Percentiles rank a stretch among this genome's conserved stretches.
phyloP scores from a whole-genome alignment of 164 flowering plant species.

The Vitis rupestris region DNA sequence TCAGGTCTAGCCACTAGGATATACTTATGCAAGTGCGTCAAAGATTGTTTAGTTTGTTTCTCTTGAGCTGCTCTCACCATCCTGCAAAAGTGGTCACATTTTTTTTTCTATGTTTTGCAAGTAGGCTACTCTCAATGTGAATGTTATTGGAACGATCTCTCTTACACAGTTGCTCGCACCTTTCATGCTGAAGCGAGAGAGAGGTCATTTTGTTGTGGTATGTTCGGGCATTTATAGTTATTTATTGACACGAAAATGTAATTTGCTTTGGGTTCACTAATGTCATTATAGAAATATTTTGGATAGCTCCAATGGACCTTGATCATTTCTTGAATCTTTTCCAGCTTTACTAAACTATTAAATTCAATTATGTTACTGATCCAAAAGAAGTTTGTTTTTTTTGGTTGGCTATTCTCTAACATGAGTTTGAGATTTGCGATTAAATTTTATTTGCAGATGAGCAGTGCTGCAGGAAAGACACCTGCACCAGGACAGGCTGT shows the following conservation, averaged over 20 bases:
- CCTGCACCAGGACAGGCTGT: slow-evolving; percentile 98
- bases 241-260: not conserved
- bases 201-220: slow-evolving; percentile 98
- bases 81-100: not conserved
- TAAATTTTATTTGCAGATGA: slow-evolving; percentile 62
- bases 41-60: not conserved
- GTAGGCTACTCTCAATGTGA: slow-evolving; percentile 75
- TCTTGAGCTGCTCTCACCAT: not conserved
- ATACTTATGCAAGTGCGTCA: not conserved
- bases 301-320: not conserved
- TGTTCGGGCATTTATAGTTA: slow-evolving; percentile 14
- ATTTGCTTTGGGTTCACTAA: not conserved
- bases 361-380: not conserved
- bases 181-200: slow-evolving; percentile 76
- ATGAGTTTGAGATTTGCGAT: not conserved
- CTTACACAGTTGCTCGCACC: slow-evolving; percentile 78
- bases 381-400: not conserved
- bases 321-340: not conserved
- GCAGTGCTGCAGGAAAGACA: slow-evolving; percentile 97
- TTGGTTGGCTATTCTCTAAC: not conserved
- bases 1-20: slow-evolving; percentile 3
- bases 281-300: not conserved
- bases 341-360: too few relatives aligned
- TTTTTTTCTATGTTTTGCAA: slow-evolving; percentile 1
- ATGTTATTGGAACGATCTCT: slow-evolving; percentile 85